Evolutionary conservation across 202 grass and related monocot species (phyloP), one percentile per base, ranked within the genome.

Genomic region (Carex sylvatica): DNA sequence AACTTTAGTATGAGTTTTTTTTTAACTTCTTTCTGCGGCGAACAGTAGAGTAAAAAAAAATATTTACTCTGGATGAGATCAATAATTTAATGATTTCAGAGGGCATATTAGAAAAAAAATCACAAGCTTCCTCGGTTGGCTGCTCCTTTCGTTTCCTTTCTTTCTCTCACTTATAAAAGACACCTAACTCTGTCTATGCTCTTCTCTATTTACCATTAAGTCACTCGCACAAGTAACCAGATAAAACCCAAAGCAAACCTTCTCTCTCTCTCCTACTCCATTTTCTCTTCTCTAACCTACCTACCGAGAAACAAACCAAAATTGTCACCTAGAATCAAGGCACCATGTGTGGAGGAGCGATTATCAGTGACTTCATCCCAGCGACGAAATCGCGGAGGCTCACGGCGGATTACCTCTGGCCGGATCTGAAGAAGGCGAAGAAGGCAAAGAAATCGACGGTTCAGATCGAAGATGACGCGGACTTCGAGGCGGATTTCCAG

Each of bases 291-390:
- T 12, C 67, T 19, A 35, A 4, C 73, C 74, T 36, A 58, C 74
- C 73, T 58, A 59, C 26, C 74, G 9, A 72, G 6, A 44, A 4
- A 30, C 51, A 76, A 30, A 30, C n/a, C 24, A 4, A 55, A 69
- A 22, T 10, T 67, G 60, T 22, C 14, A 19, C 62, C 24, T 59
- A 9, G 16, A 44, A 31, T 65, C 19, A 4, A 78, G 47, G 81
- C 42, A 20, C 74, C 74, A 88, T 88, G 87, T 88, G 87, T 70
- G 87, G 82, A 77, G 87, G 87, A n/a, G 82, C 87, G 20, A 88
- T 88, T 19, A 81, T 88, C n/a, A 75, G 82, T 49, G 82, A 81
- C 59, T 82, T 61, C 82, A 88, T 88, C 47, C 76, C 87, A 5
- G 8, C 82, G 5, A 53, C 33, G 5, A 68, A 38, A 59, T 42